These are phyloP conservation scores for Candida michaelii DNA, from an alignment of 805 yeast genomes.

Conservation along the genomic window DNA sequence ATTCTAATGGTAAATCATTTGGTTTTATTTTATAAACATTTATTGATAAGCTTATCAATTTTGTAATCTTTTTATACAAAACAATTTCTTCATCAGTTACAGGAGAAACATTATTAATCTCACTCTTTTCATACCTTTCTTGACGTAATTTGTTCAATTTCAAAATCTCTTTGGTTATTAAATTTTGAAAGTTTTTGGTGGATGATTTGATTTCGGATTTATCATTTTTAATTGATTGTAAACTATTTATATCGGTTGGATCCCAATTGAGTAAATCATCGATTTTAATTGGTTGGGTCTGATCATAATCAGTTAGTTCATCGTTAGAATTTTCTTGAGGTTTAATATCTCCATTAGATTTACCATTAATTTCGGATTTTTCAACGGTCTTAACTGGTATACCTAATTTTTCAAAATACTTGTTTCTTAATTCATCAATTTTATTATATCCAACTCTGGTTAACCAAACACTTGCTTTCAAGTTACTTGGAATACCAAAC, in stretches of 20 bases:
- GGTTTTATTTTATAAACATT: slow-evolving; percentile 27
- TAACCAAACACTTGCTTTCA: slow-evolving; percentile 38
- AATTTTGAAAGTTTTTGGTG: slow-evolving; percentile 31
- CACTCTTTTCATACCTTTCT: slow-evolving; percentile 34
- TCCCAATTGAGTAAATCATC: slow-evolving; percentile 34
- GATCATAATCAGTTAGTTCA: slow-evolving; percentile 14
- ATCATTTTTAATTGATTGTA: slow-evolving; percentile 27
- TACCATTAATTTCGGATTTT: slow-evolving; percentile 11
- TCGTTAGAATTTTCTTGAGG: slow-evolving; percentile 7
- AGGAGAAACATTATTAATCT: slow-evolving; percentile 22
- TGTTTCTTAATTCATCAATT: slow-evolving; percentile 26
- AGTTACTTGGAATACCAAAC: slow-evolving; percentile 30
- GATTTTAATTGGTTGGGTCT: slow-evolving; percentile 11
- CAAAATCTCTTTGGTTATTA: slow-evolving; percentile 32
- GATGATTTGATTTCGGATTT: slow-evolving; percentile 23
- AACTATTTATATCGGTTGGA: slow-evolving; percentile 28
- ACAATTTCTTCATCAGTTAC: slow-evolving; percentile 28
- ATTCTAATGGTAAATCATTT: slow-evolving; percentile 24
- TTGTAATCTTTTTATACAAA: slow-evolving; percentile 31
- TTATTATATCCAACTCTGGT: slow-evolving; percentile 37
- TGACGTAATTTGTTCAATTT: slow-evolving; percentile 41
- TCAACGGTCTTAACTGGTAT: slow-evolving; percentile 11
- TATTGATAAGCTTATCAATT: slow-evolving; percentile 32
- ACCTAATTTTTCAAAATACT: slow-evolving; percentile 15
- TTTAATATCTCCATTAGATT: slow-evolving; percentile 4